phyloP scores from a whole-genome alignment of 257 asterid genomes.

The Solanum ahanhuiri region DNA sequence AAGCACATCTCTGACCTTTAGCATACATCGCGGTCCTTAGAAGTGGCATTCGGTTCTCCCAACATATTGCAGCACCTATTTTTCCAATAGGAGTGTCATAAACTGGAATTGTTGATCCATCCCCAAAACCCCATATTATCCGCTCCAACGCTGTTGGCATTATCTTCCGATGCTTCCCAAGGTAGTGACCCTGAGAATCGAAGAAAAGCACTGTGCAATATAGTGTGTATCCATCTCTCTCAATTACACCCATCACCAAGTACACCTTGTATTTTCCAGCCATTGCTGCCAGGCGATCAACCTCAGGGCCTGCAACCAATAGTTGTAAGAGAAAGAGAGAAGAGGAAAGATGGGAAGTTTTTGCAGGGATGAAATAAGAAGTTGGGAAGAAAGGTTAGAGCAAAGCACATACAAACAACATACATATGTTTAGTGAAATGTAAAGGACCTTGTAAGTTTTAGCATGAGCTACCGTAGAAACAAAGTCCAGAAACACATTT shows the following conservation, averaged over 20 bases:
- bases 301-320: constrained; percentile 69
- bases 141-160: constrained; percentile 95
- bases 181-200: constrained; percentile 68
- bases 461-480: not conserved
- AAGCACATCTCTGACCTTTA: constrained; percentile 41
- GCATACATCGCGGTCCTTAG: constrained; percentile 90
- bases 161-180: constrained; percentile 89
- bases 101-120: constrained; percentile 93
- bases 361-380: not conserved
- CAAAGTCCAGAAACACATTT: not conserved
- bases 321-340: not conserved
- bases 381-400: not conserved
- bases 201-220: constrained; percentile 84
- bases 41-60: constrained; percentile 99
- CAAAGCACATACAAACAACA: not conserved
- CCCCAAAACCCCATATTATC: constrained; percentile 95
- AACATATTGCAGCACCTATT: constrained; percentile 95
- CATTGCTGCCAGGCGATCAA: constrained; percentile 87
- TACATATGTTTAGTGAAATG: not conserved
- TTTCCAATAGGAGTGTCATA: constrained; percentile 87
- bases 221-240: constrained; percentile 86
- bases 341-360: not conserved
- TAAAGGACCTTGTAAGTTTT: not conserved
- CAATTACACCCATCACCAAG: constrained; percentile 86
- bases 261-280: constrained; percentile 87